Conservation (phyloP, 2,329 filamentous ascomycete genomes). For the Raffaelea albimanens region DNA sequence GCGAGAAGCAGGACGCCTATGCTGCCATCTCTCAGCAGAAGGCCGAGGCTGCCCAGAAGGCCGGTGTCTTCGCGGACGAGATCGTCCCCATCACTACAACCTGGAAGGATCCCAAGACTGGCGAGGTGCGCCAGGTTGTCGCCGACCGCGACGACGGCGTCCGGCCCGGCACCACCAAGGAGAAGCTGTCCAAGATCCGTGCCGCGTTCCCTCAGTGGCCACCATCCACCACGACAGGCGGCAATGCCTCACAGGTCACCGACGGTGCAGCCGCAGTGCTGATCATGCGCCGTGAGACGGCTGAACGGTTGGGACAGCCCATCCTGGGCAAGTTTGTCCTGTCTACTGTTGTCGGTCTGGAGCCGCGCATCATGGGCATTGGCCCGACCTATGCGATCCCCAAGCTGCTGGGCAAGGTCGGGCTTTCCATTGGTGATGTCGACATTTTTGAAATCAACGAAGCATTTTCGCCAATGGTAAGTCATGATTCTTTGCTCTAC, state of each 20-base stretch:
- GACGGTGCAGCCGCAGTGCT: constrained; percentile 93
- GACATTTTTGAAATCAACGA: neutral
- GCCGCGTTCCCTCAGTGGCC: neutral
- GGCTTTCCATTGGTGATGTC: neutral
- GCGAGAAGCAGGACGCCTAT: neutral
- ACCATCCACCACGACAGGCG: constrained; percentile 25
- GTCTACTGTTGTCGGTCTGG: neutral
- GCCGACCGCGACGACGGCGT: neutral
- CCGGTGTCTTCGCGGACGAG: neutral
- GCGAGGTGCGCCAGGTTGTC: neutral
- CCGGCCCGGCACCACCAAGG: neutral
- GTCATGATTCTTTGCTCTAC: too few relatives aligned
- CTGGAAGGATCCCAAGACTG: too few relatives aligned
- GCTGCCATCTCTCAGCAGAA: neutral
- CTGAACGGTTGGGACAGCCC: neutral
- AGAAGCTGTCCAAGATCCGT: neutral
- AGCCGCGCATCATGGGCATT: neutral
- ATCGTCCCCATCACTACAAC: neutral
- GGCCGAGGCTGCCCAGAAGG: neutral
- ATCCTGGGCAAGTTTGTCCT: neutral
- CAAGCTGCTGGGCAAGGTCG: neutral
- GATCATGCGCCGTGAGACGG: constrained; percentile 59
- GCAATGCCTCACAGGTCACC: constrained; percentile 91
- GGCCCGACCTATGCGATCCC: neutral
- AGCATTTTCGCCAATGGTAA: neutral